phyloP scores from a whole-genome alignment of 495 filamentous ascomycete genomes.

The Annulohypoxylon bovei region DNA sequence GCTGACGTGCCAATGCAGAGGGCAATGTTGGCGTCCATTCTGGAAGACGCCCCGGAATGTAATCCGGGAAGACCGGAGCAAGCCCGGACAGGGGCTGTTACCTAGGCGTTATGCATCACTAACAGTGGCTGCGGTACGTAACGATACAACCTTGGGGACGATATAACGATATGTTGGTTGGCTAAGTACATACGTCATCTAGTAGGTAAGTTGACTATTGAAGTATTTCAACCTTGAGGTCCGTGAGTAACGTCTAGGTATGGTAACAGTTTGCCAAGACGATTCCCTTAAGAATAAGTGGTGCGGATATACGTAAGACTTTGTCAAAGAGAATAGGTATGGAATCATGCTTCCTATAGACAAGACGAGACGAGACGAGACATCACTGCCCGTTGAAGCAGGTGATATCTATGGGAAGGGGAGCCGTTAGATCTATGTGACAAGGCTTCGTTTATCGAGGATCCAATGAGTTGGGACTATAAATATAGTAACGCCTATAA shows the following conservation, averaged over 20 bases:
- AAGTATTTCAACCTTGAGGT: not conserved
- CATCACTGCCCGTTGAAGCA: not conserved
- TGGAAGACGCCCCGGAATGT: slow-evolving; percentile 25
- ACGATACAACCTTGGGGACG: not conserved
- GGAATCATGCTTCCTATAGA: not conserved
- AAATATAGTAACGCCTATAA: slow-evolving; percentile 9
- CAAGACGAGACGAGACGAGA: not conserved
- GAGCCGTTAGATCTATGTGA: not conserved
- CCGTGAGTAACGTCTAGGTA: not conserved
- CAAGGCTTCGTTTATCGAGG: not conserved
- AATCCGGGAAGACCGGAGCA: slow-evolving; percentile 23
- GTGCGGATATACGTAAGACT: slow-evolving; percentile 27
- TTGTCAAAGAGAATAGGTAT: not conserved
- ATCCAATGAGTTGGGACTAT: not conserved
- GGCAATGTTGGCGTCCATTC: slow-evolving; percentile 7
- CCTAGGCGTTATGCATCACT: slow-evolving; percentile 17
- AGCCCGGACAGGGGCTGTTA: slow-evolving; percentile 25
- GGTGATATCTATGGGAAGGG: not conserved
- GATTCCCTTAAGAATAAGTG: not conserved
- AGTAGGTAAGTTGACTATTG: not conserved
- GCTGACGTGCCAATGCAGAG: slow-evolving; percentile 2
- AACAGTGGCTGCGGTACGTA: not conserved
- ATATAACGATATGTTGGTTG: not conserved
- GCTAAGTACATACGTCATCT: slow-evolving; percentile 28
- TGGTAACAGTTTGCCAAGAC: not conserved